Percentiles rank a stretch among this genome's conserved stretches.
phyloP scores from a whole-genome alignment of 2,329 filamentous ascomycete genomes.

The Calonectria ilicicola region DNA sequence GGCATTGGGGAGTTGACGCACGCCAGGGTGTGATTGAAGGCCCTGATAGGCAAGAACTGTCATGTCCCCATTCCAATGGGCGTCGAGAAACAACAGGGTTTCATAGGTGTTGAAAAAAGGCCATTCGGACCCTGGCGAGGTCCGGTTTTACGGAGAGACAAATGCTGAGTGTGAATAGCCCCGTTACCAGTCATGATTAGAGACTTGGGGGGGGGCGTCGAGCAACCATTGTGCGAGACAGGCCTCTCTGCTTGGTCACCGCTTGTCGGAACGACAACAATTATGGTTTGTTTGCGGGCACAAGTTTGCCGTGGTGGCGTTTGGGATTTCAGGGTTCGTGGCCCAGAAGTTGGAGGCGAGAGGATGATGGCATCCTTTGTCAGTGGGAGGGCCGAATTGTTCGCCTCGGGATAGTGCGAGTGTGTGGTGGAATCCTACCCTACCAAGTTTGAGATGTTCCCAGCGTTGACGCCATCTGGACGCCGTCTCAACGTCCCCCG shows the following conservation, averaged over 20 bases:
- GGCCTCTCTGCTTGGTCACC: not conserved
- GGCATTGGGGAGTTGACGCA: not conserved
- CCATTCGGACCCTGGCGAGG: not conserved
- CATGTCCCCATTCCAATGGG: not conserved
- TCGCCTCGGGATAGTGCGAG: conserved; percentile 25
- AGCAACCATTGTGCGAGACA: conserved; percentile 7
- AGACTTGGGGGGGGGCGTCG: not conserved
- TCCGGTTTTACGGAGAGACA: not conserved
- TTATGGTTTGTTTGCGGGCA: not conserved
- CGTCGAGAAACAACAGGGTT: not conserved
- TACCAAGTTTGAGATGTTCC: conserved; percentile 34
- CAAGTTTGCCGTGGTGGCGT: conserved; percentile 13
- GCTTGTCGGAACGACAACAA: conserved; percentile 3
- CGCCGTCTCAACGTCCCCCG: conserved; percentile 27
- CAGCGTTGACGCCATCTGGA: conserved; percentile 34
- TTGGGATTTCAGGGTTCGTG: conserved; percentile 17
- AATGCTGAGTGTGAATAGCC: not conserved
- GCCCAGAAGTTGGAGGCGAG: not conserved
- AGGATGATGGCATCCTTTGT: conserved; percentile 8
- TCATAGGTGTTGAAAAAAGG: not conserved
- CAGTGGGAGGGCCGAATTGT: not conserved
- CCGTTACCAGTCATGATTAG: conserved; percentile 2
- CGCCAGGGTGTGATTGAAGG: conserved; percentile 5
- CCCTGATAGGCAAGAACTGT: not conserved
- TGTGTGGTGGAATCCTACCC: conserved; percentile 34